phyloP scores from a whole-genome alignment of 345 rosid species.

The Hirschfeldia incana region DNA sequence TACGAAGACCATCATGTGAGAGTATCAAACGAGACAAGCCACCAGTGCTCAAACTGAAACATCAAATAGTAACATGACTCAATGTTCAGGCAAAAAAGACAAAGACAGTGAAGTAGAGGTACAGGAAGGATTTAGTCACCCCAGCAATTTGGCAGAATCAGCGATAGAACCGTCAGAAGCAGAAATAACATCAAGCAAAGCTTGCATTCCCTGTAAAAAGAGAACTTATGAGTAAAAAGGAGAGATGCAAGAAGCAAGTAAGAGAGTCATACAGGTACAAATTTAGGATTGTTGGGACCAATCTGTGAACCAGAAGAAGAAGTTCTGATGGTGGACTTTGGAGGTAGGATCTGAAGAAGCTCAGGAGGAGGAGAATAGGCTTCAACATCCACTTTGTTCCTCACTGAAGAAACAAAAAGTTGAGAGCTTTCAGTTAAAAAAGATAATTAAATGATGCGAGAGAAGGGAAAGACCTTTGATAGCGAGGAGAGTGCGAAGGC shows the following conservation, averaged over 20 bases:
- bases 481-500: slow-evolving; percentile 79
- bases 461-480: slow-evolving; percentile 54
- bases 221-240: background rate
- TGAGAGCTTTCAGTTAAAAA: background rate
- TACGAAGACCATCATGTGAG: slow-evolving; percentile 78
- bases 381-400: slow-evolving; percentile 61
- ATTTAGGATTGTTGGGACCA: slow-evolving; percentile 90
- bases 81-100: slow-evolving; percentile 10
- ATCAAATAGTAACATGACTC: background rate
- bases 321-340: slow-evolving; percentile 66
- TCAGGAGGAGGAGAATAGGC: slow-evolving; percentile 68
- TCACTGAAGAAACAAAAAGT: slow-evolving; percentile 45
- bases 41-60: slow-evolving; percentile 86
- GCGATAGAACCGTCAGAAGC: slow-evolving; percentile 84
- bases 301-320: slow-evolving; percentile 75
- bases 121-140: slow-evolving; percentile 44
- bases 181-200: slow-evolving; percentile 70
- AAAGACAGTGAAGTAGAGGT: background rate
- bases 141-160: slow-evolving; percentile 71
- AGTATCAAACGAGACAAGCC: slow-evolving; percentile 85
- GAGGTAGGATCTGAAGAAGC: slow-evolving; percentile 90
- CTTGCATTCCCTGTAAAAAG: slow-evolving; percentile 78
- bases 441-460: background rate
- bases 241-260: background rate
- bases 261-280: slow-evolving; percentile 53